Evolutionary conservation across 805 yeast species (phyloP), one percentile per base, ranked within the genome.

Genomic region (Starmera amethionina): DNA sequence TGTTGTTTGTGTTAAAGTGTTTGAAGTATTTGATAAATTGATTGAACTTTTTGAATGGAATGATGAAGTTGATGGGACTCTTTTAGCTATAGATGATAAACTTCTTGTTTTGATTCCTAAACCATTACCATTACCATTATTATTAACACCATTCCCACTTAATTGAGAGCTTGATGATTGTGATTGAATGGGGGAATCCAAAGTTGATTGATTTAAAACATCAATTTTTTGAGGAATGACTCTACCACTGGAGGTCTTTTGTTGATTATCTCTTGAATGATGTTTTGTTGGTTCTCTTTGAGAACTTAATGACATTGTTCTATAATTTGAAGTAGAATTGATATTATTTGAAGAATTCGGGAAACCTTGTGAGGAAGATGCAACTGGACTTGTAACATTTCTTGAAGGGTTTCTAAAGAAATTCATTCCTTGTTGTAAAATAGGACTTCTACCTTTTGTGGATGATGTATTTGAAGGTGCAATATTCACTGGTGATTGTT

Each of bases 1-100:
- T 1, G 62, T 50, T 8, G 79, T 62, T 1, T 77, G 62, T 12
- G 72, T 65, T 32, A 74, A 59, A 0, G 83, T 68, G 44, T 69
- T 67, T 22, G 56, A 48, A 8, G 52, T 38, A 39, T 52, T 38
- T 8, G 55, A 49, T 28, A 47, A 46, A 8, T 46, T 38, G 30
- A 51, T 46, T n/a, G 56, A 49, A 1, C 46, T 47, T 37, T 56
- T 45, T 3, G 52, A 42, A 28, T 46, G 41, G 25, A 55, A 34
- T 8, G 58, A 52, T 4, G 53, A 46, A n/a, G 44, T 37, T 8
- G 56, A 51, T 14, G 55, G 46, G 3, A 47, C 47, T 30, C 57
- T 50, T 40, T 55, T 42, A 14, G 47, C 38, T 52, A 52, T 38
- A 1, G 76, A 65, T 2, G 75, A 63, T 18, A 74, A 64, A 33